A percentile compares a stretch with the other conserved stretches of the same genome.
phyloP scores from a whole-genome alignment of 257 asterid species.

The Henckelia pumila region DNA sequence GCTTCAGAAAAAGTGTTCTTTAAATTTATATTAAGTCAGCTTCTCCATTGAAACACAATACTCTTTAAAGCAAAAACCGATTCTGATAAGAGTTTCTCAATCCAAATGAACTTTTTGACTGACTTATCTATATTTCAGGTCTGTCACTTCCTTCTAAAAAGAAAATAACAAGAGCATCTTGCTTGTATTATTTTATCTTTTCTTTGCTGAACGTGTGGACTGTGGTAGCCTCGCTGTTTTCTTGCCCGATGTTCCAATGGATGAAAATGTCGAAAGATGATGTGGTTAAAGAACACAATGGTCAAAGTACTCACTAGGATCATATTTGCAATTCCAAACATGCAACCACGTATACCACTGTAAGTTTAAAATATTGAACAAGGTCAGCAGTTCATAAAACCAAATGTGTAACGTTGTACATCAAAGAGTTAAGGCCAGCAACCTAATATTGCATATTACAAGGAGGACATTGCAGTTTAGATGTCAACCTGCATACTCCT shows the following conservation, averaged over 20 bases:
- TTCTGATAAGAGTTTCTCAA: not conserved
- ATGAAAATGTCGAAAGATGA: slow-evolving; percentile 13
- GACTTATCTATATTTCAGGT: not conserved
- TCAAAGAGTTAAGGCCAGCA: slow-evolving; percentile 9
- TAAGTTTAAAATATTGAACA: slow-evolving; percentile 33
- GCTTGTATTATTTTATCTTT: slow-evolving; percentile 7
- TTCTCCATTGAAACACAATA: not conserved
- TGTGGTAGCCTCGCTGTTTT: not conserved
- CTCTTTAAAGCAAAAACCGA: not conserved
- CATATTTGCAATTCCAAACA: slow-evolving; percentile 92
- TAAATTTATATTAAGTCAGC: not conserved
- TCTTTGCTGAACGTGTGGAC: not conserved
- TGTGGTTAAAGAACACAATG: slow-evolving; percentile 12
- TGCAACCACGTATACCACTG: slow-evolving; percentile 88
- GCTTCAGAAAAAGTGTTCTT: no score
- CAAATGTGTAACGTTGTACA: slow-evolving; percentile 11
- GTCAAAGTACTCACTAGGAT: slow-evolving; percentile 65
- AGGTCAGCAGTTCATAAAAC: slow-evolving; percentile 31
- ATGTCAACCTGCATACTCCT: slow-evolving; percentile 89
- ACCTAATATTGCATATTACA: slow-evolving; percentile 21
- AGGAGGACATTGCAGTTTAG: slow-evolving; percentile 64
- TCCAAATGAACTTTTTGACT: not conserved
- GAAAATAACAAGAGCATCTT: not conserved
- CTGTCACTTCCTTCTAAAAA: not conserved
- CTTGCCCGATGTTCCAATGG: not conserved